Base-by-base conservation (phyloP, 139 green algal species). In the Eudorina sp. region DNA sequence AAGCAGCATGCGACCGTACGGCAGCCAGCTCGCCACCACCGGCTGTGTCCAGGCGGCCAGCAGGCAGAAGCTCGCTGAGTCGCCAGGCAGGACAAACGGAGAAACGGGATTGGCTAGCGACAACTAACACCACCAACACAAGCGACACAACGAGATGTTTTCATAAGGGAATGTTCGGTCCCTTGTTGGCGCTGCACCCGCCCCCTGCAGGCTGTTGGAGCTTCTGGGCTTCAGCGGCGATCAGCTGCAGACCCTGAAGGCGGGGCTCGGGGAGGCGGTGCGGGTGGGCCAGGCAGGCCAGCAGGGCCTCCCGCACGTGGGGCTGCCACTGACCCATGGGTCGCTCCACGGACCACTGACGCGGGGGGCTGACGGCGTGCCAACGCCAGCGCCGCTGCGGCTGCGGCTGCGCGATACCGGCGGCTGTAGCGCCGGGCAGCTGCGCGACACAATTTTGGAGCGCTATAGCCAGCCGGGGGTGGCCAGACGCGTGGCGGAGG, bases 161-260 rank as follows among this genome's bases (percentile, higher is more conserved):
- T n/a, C n/a, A n/a, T n/a, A n/a, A n/a, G n/a, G n/a, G n/a, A n/a
- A n/a, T n/a, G n/a, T n/a, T n/a, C n/a, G n/a, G n/a, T 25, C 23
- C 8, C 8, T 6, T 66, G 55, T 66, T 23, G 29, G 55, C 36
- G 11, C 38, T 51, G 2, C 16, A 48, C 16, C 34, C 34, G 27
- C 34, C 5, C 68, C 34, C 34, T 80, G 40, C 43, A 86, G 79
- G 79, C 41, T 86, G 40, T 68, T 86, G 43, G 60, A 76, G 60
- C 60, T 86, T 43, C 41, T 86, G 58, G 43, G 79, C 9, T 86
- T 86, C 14, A 16, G 38, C 0, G 79, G 43, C 43, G 27, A 72
- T 1, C 40, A 73, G 31, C 78, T 55, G 25, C 53, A 74, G 40
- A 11, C 25, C 55, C 38, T 85, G 25, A 31, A 25, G 38, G 55